These are phyloP conservation scores for Daldinia sp. DNA, from an alignment of 2,329 filamentous ascomycete genomes.

Conservation along the genomic window DNA sequence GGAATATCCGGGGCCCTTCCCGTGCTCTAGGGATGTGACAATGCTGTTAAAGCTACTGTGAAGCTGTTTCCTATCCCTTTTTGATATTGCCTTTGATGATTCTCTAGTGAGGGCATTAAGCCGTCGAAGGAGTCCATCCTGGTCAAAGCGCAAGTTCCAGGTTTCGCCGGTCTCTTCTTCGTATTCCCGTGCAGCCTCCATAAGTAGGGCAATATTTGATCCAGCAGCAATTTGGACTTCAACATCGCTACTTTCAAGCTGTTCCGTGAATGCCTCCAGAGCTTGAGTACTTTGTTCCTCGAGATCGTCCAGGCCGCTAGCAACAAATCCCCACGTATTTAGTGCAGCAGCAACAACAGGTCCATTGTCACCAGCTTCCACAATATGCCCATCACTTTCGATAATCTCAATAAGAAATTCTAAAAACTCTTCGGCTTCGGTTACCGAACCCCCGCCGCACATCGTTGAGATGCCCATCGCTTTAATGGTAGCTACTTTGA, in stretches of 20 bases:
- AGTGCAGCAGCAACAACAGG: conserved; percentile 77
- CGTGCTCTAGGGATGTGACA: conserved; percentile 62
- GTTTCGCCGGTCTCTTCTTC: conserved; percentile 59
- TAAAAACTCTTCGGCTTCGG: conserved; percentile 75
- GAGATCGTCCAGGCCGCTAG: conserved; percentile 78
- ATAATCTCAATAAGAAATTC: conserved; percentile 79
- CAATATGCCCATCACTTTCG: conserved; percentile 77
- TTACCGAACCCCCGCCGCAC: conserved; percentile 76
- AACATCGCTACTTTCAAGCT: conserved; percentile 78
- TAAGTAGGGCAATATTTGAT: conserved; percentile 82
- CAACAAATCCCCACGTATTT: conserved; percentile 81
- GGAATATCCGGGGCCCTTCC: conserved; percentile 63
- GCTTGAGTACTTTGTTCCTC: conserved; percentile 74
- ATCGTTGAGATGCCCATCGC: conserved; percentile 75
- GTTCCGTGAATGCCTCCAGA: conserved; percentile 83
- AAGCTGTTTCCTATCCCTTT: conserved; percentile 57
- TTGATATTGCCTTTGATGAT: conserved; percentile 59
- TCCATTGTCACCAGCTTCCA: conserved; percentile 75
- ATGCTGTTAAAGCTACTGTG: conserved; percentile 60
- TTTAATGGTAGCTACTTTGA: conserved; percentile 77
- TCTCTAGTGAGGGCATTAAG: conserved; percentile 58
- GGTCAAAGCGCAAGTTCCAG: conserved; percentile 60
- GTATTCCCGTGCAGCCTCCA: conserved; percentile 70
- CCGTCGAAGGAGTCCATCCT: conserved; percentile 57
- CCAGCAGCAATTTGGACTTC: conserved; percentile 80